Evolutionary conservation across 225 moss, liverwort and hornwort species (phyloP).

Genomic region (Asterella californica): DNA sequence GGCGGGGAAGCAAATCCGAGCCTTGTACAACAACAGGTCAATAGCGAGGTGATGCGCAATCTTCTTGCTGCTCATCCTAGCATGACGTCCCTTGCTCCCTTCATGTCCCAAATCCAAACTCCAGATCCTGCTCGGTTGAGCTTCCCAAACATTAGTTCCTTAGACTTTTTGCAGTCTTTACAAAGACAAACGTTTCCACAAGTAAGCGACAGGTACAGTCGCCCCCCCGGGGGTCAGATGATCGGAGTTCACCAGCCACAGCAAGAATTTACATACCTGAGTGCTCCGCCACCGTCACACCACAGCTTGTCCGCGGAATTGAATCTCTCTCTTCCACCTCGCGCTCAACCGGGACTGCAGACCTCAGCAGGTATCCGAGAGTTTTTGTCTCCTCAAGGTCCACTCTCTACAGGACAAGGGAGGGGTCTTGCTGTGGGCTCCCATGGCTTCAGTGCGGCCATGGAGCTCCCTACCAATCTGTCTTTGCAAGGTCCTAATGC

Average conservation of each 20-base stretch:
- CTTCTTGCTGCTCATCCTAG: constrained; percentile 29
- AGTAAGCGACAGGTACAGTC: constrained; percentile 28
- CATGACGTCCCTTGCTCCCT: constrained; percentile 32
- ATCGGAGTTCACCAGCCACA: constrained; percentile 15
- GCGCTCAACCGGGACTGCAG: constrained; percentile 26
- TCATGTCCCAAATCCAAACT: constrained; percentile 29
- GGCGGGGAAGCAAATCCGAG: constrained; percentile 28
- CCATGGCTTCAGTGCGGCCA: constrained; percentile 18
- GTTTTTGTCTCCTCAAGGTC: constrained; percentile 37
- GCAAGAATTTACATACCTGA: constrained; percentile 33
- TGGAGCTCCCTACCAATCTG: constrained; percentile 39
- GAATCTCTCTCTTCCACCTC: constrained; percentile 37
- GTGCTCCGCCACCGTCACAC: constrained; percentile 3
- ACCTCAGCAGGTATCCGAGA: constrained; percentile 40
- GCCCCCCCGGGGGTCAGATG: constrained; percentile 14
- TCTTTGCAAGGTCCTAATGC: constrained; percentile 39
- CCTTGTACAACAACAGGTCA: constrained; percentile 28
- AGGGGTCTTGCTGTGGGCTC: constrained; percentile 22
- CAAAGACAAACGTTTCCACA: constrained; percentile 36
- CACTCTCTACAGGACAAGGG: constrained; percentile 21
- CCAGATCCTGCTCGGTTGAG: constrained; percentile 40
- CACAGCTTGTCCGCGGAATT: constrained; percentile 32
- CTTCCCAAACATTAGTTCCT: constrained; percentile 43
- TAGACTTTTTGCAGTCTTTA: constrained; percentile 49
- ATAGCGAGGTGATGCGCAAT: constrained; percentile 36